Evolutionary conservation across 2,329 filamentous ascomycete genomes (phyloP), one percentile per base, ranked within the genome.

Genomic region (Proliferodiscus dingleyae): DNA sequence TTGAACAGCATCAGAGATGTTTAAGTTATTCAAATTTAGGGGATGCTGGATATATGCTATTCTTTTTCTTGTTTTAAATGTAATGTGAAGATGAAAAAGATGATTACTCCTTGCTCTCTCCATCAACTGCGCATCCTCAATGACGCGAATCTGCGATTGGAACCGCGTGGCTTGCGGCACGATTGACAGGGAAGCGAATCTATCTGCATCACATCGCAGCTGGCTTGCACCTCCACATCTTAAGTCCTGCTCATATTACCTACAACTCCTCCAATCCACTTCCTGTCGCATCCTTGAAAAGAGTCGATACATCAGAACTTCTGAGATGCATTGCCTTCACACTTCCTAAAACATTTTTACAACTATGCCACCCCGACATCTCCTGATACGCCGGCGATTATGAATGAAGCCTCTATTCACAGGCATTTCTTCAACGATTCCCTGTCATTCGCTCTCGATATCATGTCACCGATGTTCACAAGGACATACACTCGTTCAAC

Each of bases 101-200:
- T 9, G 18, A 4, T 36, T 10, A 13, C 8, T 11, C n/a, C 26
- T 32, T 37, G 22, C 23, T 41, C n/a, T 43, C 39, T 29, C 9
- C 3, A 21, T 37, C 5, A 15, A 10, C 2, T n/a, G n/a, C n/a
- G n/a, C n/a, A n/a, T n/a, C n/a, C n/a, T n/a, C n/a, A n/a, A n/a
- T n/a, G n/a, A n/a, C n/a, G n/a, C n/a, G n/a, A n/a, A n/a, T n/a
- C n/a, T n/a, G n/a, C n/a, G n/a, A n/a, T n/a, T n/a, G n/a, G n/a
- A 21, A 13, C 11, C 19, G 18, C 10, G 32, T 39, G 38, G 46
- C 33, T 36, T 38, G 43, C 44, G 13, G 45, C 45, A 37, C 40
- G 48, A 51, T 51, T 42, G 45, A 15, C 45, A 41, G 40, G 37
- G 37, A 44, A 47, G 48, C 48, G 48, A 51, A 51, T 45, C 44